Base-by-base conservation (phyloP, 2,329 filamentous ascomycete species). In the Aspergillus sp. region DNA sequence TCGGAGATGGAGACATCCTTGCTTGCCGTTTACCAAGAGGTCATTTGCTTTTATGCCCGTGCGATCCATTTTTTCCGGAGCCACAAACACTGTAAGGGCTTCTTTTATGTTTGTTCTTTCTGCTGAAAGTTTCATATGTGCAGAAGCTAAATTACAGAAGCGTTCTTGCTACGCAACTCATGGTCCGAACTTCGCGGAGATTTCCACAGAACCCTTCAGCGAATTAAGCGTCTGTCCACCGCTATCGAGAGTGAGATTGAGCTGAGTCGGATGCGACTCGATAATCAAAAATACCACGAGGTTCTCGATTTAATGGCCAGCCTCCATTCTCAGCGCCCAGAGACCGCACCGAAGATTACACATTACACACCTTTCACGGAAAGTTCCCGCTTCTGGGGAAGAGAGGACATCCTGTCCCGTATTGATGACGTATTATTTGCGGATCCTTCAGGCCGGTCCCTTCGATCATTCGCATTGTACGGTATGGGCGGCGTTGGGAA, bases 41-140 rank as follows among this genome's bases (percentile, higher is more conserved):
- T 42, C 27, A 42, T 42, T 6, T 42, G 41, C 32, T 42, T 42
- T 26, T 42, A 42, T 30, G 41, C 41, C 7, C 41, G 41, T 19
- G 32, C 41, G 3, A 42, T 42, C 28, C 27, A 42, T 30, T 42
- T 42, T 7, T 42, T 42, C 41, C 8, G 12, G 10, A 42, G 5
- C 29, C 26, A 30, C 7, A 42, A 42, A 30, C 28, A 42, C 10
- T 9, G 41, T 42, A 12, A 42, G 41, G 7, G 10, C 29, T 30
- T 7, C n/a, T 27, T 28, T 41, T 12, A 38, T n/a, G 12, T 8
- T n/a, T n/a, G n/a, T n/a, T n/a, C n/a, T n/a, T n/a, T n/a, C n/a
- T n/a, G n/a, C n/a, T n/a, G n/a, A n/a, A n/a, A n/a, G n/a, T 41
- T 26, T 7, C 7, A 12, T 12, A n/a, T 3, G 5, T n/a, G 5